A percentile compares a stretch with the other conserved stretches of the same genome.
Conservation (phyloP, 208 protist species). For the Trypanosoma caninum region DNA sequence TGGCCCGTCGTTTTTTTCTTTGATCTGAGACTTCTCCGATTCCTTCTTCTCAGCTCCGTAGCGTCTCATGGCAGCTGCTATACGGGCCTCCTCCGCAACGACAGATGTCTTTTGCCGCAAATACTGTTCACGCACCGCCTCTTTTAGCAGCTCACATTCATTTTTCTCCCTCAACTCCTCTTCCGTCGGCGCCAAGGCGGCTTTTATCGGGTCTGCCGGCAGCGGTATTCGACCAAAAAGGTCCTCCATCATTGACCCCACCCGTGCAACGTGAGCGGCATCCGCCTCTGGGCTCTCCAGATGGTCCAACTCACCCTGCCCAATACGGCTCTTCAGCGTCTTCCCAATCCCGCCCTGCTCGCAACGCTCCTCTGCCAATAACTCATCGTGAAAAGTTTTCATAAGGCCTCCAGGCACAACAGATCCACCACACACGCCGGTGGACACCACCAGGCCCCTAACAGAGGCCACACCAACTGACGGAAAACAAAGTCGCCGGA, state of each 20-base stretch:
- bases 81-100: constrained; percentile 60
- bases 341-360: constrained; percentile 41
- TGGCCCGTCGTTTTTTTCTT: neutral
- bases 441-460: constrained; percentile 5
- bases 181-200: constrained; percentile 62
- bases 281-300: constrained; percentile 86
- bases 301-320: constrained; percentile 63
- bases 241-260: constrained; percentile 50
- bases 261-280: constrained; percentile 37
- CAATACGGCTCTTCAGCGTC: constrained; percentile 47
- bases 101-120: constrained; percentile 46
- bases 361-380: constrained; percentile 48
- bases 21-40: neutral
- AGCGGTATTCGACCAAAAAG: constrained; percentile 72
- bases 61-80: constrained; percentile 50
- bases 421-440: constrained; percentile 53
- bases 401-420: constrained; percentile 36
- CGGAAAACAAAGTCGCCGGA: neutral
- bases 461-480: neutral
- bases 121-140: constrained; percentile 80
- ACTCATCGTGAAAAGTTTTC: constrained; percentile 53
- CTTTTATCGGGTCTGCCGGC: constrained; percentile 76
- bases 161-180: constrained; percentile 69
- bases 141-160: constrained; percentile 61
- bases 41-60: constrained; percentile 6